Evolutionary conservation across 2,329 filamentous ascomycete species (phyloP), one percentile per base, ranked within the genome.

Genomic region (Scopulariopsis brevicaulis): DNA sequence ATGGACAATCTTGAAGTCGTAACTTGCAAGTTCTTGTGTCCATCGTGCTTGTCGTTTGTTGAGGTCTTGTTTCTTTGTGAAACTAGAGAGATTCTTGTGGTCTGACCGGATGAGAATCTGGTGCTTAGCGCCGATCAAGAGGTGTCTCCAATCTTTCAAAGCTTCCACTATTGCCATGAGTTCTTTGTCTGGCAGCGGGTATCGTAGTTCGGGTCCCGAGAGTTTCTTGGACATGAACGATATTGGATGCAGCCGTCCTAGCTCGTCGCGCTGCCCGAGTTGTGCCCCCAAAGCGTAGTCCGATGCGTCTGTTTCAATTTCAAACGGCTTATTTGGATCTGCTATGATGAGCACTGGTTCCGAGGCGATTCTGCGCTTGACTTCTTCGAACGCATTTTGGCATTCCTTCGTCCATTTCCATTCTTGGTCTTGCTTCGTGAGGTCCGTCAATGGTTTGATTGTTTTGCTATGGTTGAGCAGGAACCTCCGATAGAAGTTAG

Each of bases 141-240:
- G 20, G n/a, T 24, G 6, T 24, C n/a, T 25, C 22, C 6, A 50
- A 3, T 50, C 22, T n/a, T 50, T 32, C 48, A 57, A 61, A 60
- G 60, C 54, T 62, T 55, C 53, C 25, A 60, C 54, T 46, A 56
- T 54, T 59, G 59, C 58, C 52, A 48, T 62, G 62, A 59, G n/a
- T 62, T 52, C n/a, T 59, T 63, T 53, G 63, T 59, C 59, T 62
- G 28, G 61, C 59, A 56, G 61, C 59, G 54, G 59, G 54, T 59
- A 59, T 59, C 55, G 62, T 46, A 57, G 60, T 63, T 60, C 60
- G 8, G 56, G 34, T 51, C 53, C 62, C 62, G 63, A 32, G 28
- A 4, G 28, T 32, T 32, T 32, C 28, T 4, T 32, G 8, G 8
- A 32, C 8, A 48, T 56, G 12, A n/a, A 58, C 52, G 51, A 55